These are phyloP conservation scores for Ceratocystis lukuohia DNA, from an alignment of 2,329 filamentous ascomycete species.

Conservation along the genomic window DNA sequence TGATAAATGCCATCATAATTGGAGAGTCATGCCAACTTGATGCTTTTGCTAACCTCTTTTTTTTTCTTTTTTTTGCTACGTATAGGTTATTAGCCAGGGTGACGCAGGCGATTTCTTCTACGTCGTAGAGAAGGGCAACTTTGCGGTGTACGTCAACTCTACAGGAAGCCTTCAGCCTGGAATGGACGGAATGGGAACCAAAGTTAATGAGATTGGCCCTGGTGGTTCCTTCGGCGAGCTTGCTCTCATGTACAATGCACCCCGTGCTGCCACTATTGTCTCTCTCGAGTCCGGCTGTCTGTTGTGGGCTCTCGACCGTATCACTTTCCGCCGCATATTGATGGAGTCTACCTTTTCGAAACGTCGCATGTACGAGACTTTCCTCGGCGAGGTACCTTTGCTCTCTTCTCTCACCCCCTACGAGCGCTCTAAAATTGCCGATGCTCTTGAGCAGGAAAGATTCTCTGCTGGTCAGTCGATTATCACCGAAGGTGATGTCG, in stretches of 20 bases:
- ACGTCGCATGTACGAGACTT: slow-evolving; percentile 91
- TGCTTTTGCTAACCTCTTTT: too few relatives aligned
- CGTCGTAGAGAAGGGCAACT: slow-evolving; percentile 79
- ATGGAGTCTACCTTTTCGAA: slow-evolving; percentile 98
- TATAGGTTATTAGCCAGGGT: slow-evolving; percentile 82
- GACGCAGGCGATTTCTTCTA: slow-evolving; percentile 97
- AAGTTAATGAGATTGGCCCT: slow-evolving; percentile 68
- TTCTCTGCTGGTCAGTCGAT: slow-evolving; percentile 68
- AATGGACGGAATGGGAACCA: slow-evolving; percentile 64
- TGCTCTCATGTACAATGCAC: slow-evolving; percentile 96
- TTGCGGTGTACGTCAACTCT: slow-evolving; percentile 81
- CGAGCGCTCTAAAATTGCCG: slow-evolving; percentile 93
- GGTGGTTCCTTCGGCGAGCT: slow-evolving; percentile 94
- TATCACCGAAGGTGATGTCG: slow-evolving; percentile 82
- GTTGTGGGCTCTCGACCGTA: slow-evolving; percentile 85
- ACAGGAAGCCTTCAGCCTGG: slow-evolving; percentile 67
- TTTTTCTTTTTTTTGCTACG: neutral
- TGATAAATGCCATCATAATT: neutral
- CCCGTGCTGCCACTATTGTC: slow-evolving; percentile 84
- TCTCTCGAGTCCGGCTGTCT: slow-evolving; percentile 66
- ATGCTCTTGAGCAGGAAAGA: slow-evolving; percentile 84
- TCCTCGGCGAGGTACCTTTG: slow-evolving; percentile 85
- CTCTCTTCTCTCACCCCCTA: slow-evolving; percentile 74
- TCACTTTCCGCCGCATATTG: slow-evolving; percentile 93
- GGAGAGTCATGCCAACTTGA: neutral